Conservation (phyloP, 148 eudicot genomes). For the Camellia japonica region DNA sequence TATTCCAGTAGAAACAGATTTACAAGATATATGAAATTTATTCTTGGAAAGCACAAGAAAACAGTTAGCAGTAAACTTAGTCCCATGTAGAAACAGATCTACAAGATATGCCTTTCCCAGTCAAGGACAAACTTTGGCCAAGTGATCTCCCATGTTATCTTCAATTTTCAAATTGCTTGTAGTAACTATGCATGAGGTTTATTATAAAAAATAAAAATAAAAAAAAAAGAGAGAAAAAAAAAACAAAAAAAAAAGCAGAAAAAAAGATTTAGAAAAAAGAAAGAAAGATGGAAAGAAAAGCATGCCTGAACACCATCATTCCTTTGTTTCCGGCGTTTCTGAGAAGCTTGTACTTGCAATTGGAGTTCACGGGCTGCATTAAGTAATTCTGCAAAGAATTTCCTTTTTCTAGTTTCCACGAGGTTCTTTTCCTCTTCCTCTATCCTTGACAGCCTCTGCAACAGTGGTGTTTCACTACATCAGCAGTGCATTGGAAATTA, state of each 20-base stretch:
- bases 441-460: conserved; percentile 84
- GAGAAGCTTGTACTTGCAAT: conserved; percentile 71
- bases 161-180: not conserved
- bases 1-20: not conserved
- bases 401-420: conserved; percentile 73
- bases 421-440: conserved; percentile 88
- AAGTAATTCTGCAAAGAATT: conserved; percentile 83
- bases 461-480: conserved; percentile 19
- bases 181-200: too few species aligned
- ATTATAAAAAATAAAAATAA: too few species aligned
- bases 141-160: not conserved
- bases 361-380: conserved; percentile 91
- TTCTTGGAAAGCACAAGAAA: too few species aligned
- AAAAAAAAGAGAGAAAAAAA: too few species aligned
- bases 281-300: conserved; percentile 13
- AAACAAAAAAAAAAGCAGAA: too few species aligned
- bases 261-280: not conserved
- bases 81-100: not conserved
- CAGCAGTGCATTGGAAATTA: conserved; percentile 12
- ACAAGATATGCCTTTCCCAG: not conserved
- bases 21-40: too few species aligned
- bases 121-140: not conserved
- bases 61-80: too few species aligned
- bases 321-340: conserved; percentile 86
- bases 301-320: conserved; percentile 89